These are phyloP conservation scores for Leccinellum rugosiceps DNA, from an alignment of 768 basidiomycete genomes.

Conservation along the genomic window DNA sequence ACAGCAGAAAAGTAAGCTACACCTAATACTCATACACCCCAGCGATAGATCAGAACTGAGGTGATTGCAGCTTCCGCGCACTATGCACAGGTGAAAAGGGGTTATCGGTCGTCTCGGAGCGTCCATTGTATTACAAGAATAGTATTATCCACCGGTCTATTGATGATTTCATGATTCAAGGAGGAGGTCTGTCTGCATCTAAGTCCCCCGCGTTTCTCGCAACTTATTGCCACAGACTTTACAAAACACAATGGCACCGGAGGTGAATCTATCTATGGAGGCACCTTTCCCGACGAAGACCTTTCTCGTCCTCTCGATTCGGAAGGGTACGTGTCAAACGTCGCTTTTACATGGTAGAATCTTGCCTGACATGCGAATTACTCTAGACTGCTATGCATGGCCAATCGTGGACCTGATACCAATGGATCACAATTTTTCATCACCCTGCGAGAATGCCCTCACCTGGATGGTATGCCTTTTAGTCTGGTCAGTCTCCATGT, in stretches of 20 bases:
- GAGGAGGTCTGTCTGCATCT: constrained; percentile 51
- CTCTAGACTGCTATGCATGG: constrained; percentile 80
- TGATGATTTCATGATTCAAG: constrained; percentile 76
- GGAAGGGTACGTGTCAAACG: constrained; percentile 45
- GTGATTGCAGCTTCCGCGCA: constrained; percentile 64
- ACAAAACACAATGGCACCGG: constrained; percentile 77
- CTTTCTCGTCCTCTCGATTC: constrained; percentile 59
- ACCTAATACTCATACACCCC: background rate
- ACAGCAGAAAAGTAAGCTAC: constrained; percentile 72
- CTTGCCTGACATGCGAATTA: background rate
- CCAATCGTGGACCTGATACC: constrained; percentile 80
- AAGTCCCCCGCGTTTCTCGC: background rate
- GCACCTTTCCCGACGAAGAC: constrained; percentile 76
- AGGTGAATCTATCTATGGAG: constrained; percentile 80
- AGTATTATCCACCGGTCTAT: constrained; percentile 78
- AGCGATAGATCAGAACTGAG: constrained; percentile 8
- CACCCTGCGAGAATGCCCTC: constrained; percentile 71
- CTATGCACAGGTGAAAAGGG: constrained; percentile 88
- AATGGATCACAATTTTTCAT: constrained; percentile 89
- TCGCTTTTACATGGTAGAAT: background rate
- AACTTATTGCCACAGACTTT: constrained; percentile 49
- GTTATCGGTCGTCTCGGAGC: constrained; percentile 54
- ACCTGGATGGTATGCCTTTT: constrained; percentile 57
- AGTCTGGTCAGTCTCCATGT: background rate
- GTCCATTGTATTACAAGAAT: constrained; percentile 81